Evolutionary conservation across 306 rosid species (phyloP).

Genomic region (Malus sieversii): DNA sequence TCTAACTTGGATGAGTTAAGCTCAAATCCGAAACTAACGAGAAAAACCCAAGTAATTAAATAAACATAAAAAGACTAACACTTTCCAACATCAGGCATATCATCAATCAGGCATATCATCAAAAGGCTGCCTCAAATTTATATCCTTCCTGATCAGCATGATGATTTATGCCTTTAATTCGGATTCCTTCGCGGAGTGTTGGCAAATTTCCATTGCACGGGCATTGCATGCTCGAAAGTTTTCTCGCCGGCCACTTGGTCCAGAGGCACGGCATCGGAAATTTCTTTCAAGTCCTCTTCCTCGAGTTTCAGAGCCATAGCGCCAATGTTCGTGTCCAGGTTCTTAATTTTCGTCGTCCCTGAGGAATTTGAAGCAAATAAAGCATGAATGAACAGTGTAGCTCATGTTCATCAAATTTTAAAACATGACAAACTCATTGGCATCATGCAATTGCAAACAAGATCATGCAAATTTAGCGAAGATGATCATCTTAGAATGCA

Average conservation of each 20-base stretch:
- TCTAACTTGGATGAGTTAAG: too few species aligned
- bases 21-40: too few species aligned
- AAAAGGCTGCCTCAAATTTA: too few species aligned
- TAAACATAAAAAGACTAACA: too few species aligned
- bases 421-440: neutral
- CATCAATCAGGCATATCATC: too few species aligned
- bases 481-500: too few species aligned
- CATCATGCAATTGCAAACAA: too few species aligned
- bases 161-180: neutral
- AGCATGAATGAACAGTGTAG: neutral
- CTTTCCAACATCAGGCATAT: too few species aligned
- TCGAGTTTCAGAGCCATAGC: slow-evolving; percentile 30
- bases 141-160: too few species aligned
- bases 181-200: slow-evolving; percentile 36
- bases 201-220: slow-evolving; percentile 28
- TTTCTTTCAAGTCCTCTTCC: slow-evolving; percentile 31
- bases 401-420: neutral
- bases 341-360: slow-evolving; percentile 50
- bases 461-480: too few species aligned
- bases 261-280: slow-evolving; percentile 36
- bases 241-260: slow-evolving; percentile 43
- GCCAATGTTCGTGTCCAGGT: slow-evolving; percentile 42
- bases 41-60: too few species aligned
- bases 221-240: neutral
- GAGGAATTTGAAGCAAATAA: neutral